phyloP scores from a whole-genome alignment of 306 rosid genomes.

The Carpinus fangiana region DNA sequence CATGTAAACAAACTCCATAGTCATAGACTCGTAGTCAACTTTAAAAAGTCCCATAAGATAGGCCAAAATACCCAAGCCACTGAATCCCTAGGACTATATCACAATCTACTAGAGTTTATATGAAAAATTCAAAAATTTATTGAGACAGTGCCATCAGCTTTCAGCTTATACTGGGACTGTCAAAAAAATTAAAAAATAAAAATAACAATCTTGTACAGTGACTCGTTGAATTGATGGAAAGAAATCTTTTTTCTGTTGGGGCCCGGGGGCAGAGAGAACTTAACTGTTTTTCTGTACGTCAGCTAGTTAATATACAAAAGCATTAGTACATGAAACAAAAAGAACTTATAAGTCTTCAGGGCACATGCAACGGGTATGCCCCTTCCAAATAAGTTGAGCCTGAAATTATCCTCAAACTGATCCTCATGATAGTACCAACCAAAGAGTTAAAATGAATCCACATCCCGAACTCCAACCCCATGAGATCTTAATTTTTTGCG shows the following conservation, averaged over 20 bases:
- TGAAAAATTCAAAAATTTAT: too few relatives aligned
- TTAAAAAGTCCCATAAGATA: too few relatives aligned
- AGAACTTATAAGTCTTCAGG: background rate
- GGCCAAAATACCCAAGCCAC: too few relatives aligned
- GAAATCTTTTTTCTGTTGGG: background rate
- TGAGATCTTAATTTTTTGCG: constrained; percentile 57
- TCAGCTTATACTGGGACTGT: background rate
- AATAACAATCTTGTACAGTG: background rate
- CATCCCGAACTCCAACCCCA: constrained; percentile 36
- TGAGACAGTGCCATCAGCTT: background rate
- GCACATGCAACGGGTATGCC: background rate
- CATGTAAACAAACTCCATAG: too few relatives aligned
- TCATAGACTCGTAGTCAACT: too few relatives aligned
- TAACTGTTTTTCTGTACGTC: background rate
- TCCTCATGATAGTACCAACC: background rate
- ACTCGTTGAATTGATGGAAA: background rate
- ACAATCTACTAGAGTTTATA: too few relatives aligned
- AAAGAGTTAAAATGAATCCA: constrained; percentile 24
- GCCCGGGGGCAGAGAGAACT: background rate
- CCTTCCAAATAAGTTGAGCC: constrained; percentile 1
- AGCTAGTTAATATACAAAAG: background rate
- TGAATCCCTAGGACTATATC: too few relatives aligned
- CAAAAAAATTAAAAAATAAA: background rate
- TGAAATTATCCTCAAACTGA: background rate
- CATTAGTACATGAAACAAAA: background rate